These are phyloP conservation scores for Septoria linicola DNA, from an alignment of 2,329 filamentous ascomycete species.

Conservation along the genomic window DNA sequence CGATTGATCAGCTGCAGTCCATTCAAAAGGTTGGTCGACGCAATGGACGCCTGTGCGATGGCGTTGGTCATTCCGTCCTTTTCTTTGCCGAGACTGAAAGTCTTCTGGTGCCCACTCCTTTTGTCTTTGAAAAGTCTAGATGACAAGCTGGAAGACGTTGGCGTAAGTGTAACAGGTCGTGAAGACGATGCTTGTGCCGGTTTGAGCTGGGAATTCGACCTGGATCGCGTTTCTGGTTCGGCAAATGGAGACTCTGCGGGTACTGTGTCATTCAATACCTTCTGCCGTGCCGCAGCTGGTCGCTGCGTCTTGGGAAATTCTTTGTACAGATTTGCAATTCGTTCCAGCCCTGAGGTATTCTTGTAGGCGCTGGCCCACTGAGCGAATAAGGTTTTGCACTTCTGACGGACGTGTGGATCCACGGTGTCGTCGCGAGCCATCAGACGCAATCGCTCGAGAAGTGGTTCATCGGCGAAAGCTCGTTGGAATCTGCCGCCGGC, in stretches of 20 bases:
- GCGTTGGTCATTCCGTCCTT: conserved; percentile 81
- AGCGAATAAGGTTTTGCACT: conserved; percentile 81
- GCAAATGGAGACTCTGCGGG: conserved; percentile 36
- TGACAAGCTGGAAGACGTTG: conserved; percentile 31
- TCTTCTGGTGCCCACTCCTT: conserved; percentile 56
- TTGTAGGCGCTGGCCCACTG: conserved; percentile 85
- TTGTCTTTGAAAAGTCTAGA: conserved; percentile 37
- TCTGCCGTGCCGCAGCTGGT: conserved; percentile 67
- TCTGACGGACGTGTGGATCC: conserved; percentile 80
- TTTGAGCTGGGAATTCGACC: conserved; percentile 19
- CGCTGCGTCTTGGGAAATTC: conserved; percentile 67
- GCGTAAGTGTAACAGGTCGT: conserved; percentile 37
- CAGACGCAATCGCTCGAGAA: conserved; percentile 86
- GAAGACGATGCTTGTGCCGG: conserved; percentile 19
- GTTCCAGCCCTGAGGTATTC: conserved; percentile 73
- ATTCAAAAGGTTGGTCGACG: conserved; percentile 87
- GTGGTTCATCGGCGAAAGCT: conserved; percentile 82
- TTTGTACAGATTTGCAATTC: conserved; percentile 75
- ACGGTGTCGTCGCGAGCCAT: conserved; percentile 82
- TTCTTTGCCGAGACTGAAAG: conserved; percentile 82
- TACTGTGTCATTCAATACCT: conserved; percentile 72
- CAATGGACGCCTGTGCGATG: conserved; percentile 87
- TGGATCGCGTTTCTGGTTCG: conserved; percentile 19
- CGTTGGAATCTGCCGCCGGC: conserved; percentile 84
- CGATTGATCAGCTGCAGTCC: conserved; percentile 86